These are phyloP conservation scores for Drosera spatulata DNA, from an alignment of 179 eudicot species.

Conservation along the genomic window DNA sequence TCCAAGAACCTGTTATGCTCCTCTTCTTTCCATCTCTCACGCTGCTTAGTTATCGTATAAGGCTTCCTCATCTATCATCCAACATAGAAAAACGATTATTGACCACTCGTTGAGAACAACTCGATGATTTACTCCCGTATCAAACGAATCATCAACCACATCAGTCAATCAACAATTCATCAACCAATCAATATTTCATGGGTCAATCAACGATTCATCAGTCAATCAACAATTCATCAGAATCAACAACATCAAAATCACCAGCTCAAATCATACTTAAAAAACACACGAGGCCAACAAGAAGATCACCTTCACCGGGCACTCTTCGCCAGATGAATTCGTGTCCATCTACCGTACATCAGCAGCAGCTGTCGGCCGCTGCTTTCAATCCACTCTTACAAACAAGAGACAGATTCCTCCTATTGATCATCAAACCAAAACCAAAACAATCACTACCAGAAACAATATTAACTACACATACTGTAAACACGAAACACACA, in stretches of 20 bases:
- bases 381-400: conserved; percentile 26
- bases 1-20: conserved; percentile 93
- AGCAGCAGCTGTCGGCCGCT: conserved; percentile 7
- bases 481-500: no score
- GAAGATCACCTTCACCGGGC: conserved; percentile 45
- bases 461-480: no score
- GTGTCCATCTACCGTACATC: conserved; percentile 49
- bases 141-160: not conserved
- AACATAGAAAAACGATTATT: not conserved
- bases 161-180: no score
- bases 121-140: no score
- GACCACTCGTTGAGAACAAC: no score
- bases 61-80: conserved; percentile 77
- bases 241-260: not conserved
- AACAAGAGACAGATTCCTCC: conserved; percentile 13
- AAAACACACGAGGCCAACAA: not conserved
- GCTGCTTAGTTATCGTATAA: conserved; percentile 93
- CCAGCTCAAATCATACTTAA: not conserved
- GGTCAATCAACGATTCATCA: not conserved
- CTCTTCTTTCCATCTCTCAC: conserved; percentile 98
- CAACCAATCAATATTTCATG: no score
- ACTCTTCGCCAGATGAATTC: conserved; percentile 85
- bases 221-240: not conserved
- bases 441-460: no score
- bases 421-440: no score